These are phyloP conservation scores for Arachnomyces sp. DNA, from an alignment of 2,329 filamentous ascomycete species.

Conservation along the genomic window DNA sequence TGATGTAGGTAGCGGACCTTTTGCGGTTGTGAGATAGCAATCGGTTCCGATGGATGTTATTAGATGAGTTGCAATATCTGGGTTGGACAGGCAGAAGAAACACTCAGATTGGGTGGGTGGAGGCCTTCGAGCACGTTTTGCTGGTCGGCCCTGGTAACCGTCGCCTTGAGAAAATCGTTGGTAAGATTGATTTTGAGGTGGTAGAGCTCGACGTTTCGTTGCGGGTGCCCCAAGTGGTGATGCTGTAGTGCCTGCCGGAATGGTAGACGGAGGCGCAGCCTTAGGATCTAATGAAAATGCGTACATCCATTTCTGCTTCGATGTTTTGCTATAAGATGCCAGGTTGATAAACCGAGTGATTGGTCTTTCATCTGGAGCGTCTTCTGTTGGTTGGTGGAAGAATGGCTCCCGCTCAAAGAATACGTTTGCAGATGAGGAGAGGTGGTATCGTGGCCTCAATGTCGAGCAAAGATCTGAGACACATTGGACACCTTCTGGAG, in stretches of 20 bases:
- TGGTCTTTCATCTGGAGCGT: slow-evolving; percentile 47
- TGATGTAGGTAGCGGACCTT: slow-evolving; percentile 71
- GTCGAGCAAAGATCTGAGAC: slow-evolving; percentile 70
- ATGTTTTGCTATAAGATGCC: slow-evolving; percentile 65
- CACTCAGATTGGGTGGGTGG: slow-evolving; percentile 65
- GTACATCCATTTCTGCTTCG: slow-evolving; percentile 60
- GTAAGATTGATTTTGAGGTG: slow-evolving; percentile 29
- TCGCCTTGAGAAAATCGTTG: slow-evolving; percentile 32
- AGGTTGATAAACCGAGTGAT: slow-evolving; percentile 88
- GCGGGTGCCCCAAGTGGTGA: slow-evolving; percentile 53
- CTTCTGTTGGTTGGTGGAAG: slow-evolving; percentile 55
- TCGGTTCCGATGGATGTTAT: slow-evolving; percentile 84
- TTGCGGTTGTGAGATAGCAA: slow-evolving; percentile 82
- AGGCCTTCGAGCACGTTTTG: slow-evolving; percentile 41
- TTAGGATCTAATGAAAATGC: slow-evolving; percentile 61
- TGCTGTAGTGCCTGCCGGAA: slow-evolving; percentile 65
- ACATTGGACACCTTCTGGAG: slow-evolving; percentile 53
- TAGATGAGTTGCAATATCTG: slow-evolving; percentile 75
- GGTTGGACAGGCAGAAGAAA: slow-evolving; percentile 93
- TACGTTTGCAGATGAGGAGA: slow-evolving; percentile 61
- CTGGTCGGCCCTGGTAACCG: slow-evolving; percentile 24
- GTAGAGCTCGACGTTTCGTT: slow-evolving; percentile 51
- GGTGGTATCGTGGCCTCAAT: slow-evolving; percentile 87
- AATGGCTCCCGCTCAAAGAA: slow-evolving; percentile 94
- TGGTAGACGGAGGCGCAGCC: slow-evolving; percentile 50